Base-by-base conservation (phyloP, 2,329 filamentous ascomycete genomes). In the Lasiodiplodia hormozganensis region DNA sequence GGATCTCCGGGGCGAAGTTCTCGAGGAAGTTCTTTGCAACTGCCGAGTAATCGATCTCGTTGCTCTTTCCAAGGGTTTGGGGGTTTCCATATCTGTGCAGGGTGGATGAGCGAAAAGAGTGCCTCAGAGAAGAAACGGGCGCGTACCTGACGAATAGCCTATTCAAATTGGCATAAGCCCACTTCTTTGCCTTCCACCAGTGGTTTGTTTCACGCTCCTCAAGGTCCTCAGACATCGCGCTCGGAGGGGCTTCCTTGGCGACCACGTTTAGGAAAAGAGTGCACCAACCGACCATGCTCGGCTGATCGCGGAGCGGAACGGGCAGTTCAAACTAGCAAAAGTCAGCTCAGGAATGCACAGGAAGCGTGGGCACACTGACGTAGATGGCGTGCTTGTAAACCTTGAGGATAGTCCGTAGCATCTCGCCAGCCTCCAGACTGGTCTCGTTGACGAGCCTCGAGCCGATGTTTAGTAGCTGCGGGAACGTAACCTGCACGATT, bases 111-210 rank as follows among this genome's bases (percentile, higher is more conserved):
- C 25, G 52, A 5, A 52, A 7, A 28, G 2, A 6, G 62, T 78
- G 73, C 75, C 58, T 36, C 8, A 8, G 2, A 31, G 18, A 28
- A 23, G 14, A 14, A 38, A 49, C 16, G 16, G 12, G 14, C 18
- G 1, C 47, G 10, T 83, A 95, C 92, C 93, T 88, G 73, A 98
- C 94, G 77, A 96, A 99, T 21, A 99, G 88, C 71, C 96, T 89
- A 83, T 99, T 99, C 74, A 99, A 83, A 81, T 98, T 98, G 76
- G 96, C 97, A 81, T 97, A 99, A 16, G 95, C 92, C 96, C 96
- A 98, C 82, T 99, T 99, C 89, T 98, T 98, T 71, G 94, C 92
- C 85, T 98, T 99, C 95, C 95, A 99, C 95, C 96, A 99, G 80
- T 97, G 94, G 78, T 97, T 94, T 75, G 91, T 88, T 81, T 98